phyloP scores from a whole-genome alignment of 257 asterid genomes.

The Plantago elongata region DNA sequence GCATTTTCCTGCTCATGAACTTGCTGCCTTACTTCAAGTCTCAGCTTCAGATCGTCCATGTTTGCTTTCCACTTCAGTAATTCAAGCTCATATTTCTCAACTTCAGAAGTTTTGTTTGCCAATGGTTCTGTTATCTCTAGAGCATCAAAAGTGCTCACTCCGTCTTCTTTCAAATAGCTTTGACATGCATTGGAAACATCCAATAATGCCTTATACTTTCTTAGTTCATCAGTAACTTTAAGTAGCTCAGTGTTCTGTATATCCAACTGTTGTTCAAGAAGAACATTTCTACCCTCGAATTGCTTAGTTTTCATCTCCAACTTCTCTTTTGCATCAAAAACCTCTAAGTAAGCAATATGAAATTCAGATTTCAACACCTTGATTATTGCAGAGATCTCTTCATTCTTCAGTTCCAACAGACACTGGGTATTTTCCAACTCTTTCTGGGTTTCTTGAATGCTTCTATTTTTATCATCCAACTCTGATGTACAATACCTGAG shows the following conservation, averaged over 20 bases:
- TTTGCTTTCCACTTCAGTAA: slow-evolving; percentile 24
- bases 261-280: slow-evolving; percentile 26
- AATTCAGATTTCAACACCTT: slow-evolving; percentile 36
- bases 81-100: slow-evolving; percentile 19
- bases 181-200: slow-evolving; percentile 13
- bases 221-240: slow-evolving; percentile 23
- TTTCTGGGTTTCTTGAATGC: slow-evolving; percentile 20
- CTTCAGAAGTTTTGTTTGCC: slow-evolving; percentile 23
- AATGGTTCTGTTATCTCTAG: slow-evolving; percentile 21
- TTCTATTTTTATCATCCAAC: slow-evolving; percentile 25
- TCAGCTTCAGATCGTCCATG: slow-evolving; percentile 23
- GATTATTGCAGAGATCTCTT: slow-evolving; percentile 22
- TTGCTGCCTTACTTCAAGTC: slow-evolving; percentile 23
- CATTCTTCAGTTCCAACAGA: slow-evolving; percentile 13
- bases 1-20: slow-evolving; percentile 25
- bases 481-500: slow-evolving; percentile 22
- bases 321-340: slow-evolving; percentile 26
- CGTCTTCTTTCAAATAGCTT: slow-evolving; percentile 11
- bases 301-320: slow-evolving; percentile 16
- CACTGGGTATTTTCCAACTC: slow-evolving; percentile 26
- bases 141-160: slow-evolving; percentile 8
- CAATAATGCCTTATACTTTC: slow-evolving; percentile 21
- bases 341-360: slow-evolving; percentile 20
- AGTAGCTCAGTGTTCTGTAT: slow-evolving; percentile 18
- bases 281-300: slow-evolving; percentile 22